Percentiles rank a stretch among this genome's conserved stretches.
These are phyloP conservation scores for Mytilinidion resinicola DNA, from an alignment of 495 filamentous ascomycete species.

Conservation along the genomic window DNA sequence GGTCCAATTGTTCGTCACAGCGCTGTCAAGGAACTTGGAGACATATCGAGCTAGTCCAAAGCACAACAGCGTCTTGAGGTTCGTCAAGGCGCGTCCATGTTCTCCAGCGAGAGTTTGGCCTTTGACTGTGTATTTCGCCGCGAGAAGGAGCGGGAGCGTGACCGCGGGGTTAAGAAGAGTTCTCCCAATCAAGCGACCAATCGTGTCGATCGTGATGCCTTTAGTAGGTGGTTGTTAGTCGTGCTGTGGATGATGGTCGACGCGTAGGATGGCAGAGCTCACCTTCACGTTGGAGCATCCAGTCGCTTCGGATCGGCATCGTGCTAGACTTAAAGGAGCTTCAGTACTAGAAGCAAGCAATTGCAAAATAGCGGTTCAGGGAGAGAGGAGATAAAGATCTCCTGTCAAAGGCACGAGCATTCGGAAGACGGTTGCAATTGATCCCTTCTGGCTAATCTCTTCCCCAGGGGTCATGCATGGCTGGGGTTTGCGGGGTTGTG, in stretches of 20 bases:
- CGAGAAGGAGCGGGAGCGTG: conserved; percentile 52
- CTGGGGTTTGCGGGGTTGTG: too few relatives aligned
- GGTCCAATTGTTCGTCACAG: conserved; percentile 55
- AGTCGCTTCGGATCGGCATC: conserved; percentile 30
- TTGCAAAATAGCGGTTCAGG: background rate
- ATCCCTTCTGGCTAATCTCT: too few relatives aligned
- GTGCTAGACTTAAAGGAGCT: background rate
- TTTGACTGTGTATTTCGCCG: conserved; percentile 53
- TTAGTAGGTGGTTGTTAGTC: background rate
- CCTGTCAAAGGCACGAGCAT: too few relatives aligned
- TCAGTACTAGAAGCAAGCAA: background rate
- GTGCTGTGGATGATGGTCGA: background rate
- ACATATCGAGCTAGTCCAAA: conserved; percentile 31
- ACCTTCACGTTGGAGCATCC: conserved; percentile 31
- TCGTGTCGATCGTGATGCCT: conserved; percentile 59
- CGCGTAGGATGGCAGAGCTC: background rate
- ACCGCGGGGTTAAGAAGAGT: conserved; percentile 57
- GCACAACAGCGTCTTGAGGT: conserved; percentile 19
- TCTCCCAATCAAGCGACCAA: conserved; percentile 47
- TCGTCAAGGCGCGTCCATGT: conserved; percentile 42
- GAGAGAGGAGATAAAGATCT: too few relatives aligned
- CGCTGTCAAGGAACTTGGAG: conserved; percentile 46
- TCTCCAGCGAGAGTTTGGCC: conserved; percentile 47
- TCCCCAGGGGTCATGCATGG: too few relatives aligned
- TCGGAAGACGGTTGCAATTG: too few relatives aligned